Evolutionary conservation across 2,329 filamentous ascomycete species (phyloP).

Genomic region (Aspergillus sojae): DNA sequence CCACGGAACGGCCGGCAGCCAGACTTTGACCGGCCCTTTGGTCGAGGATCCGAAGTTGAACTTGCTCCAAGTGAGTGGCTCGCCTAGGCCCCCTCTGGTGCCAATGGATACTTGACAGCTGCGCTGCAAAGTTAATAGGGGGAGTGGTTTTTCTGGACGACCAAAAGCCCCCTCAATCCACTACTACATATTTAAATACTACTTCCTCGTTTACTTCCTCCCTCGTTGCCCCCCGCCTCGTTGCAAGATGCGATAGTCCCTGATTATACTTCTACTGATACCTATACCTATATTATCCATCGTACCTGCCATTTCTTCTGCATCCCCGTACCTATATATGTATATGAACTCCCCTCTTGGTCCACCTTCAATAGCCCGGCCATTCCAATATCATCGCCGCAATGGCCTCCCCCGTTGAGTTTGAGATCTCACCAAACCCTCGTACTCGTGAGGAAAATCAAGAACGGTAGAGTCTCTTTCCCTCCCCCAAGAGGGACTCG

Average conservation of each 20-base stretch:
- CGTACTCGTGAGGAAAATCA: conserved; percentile 49
- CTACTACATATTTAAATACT: neutral
- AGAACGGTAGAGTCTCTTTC: conserved; percentile 39
- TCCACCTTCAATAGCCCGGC: conserved; percentile 4
- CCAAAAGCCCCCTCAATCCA: conserved; percentile 2
- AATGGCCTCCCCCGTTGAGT: conserved; percentile 32
- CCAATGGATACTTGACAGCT: conserved; percentile 15
- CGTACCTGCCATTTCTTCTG: neutral
- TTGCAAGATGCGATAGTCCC: neutral
- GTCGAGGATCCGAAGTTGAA: conserved; percentile 12
- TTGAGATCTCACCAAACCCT: conserved; percentile 36
- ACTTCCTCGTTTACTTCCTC: neutral
- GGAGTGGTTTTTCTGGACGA: neutral
- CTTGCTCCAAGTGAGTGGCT: conserved; percentile 9
- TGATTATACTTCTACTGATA: neutral
- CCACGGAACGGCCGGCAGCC: conserved; percentile 12
- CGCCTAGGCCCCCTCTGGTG: conserved; percentile 11
- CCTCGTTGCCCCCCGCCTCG: neutral
- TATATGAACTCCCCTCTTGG: neutral
- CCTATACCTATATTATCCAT: neutral
- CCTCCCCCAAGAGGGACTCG: conserved; percentile 3
- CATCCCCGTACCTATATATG: neutral
- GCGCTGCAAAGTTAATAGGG: conserved; percentile 4
- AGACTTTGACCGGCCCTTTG: conserved; percentile 16
- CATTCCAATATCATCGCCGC: neutral